Percentiles rank a stretch among this genome's conserved stretches.
Evolutionary conservation across 176 grass and related monocot species (phyloP).

Genomic region (Alopecurus myosuroides): DNA sequence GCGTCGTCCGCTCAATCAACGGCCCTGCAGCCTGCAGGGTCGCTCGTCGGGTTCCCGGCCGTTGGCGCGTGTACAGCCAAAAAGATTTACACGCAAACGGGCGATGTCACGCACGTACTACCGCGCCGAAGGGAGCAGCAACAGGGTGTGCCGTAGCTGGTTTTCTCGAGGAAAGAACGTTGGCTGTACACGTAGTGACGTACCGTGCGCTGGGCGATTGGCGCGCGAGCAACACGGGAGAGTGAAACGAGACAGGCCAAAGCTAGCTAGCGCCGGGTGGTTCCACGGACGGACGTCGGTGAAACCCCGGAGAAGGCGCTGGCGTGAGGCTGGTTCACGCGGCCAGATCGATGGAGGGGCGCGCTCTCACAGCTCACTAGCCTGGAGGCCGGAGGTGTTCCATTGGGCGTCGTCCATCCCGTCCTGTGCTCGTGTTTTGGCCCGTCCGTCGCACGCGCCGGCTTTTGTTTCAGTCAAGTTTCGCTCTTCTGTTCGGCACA

Average conservation of each 20-base stretch:
- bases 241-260: not conserved
- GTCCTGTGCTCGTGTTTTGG: not conserved
- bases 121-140: not conserved
- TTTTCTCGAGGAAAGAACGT: not conserved
- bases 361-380: too few species aligned
- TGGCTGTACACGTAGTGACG: too few species aligned
- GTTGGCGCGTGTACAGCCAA: not conserved
- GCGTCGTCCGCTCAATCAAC: not conserved
- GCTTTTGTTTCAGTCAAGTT: not conserved
- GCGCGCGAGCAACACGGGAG: not conserved
- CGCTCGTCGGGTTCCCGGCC: too few species aligned
- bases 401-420: slow-evolving; percentile 12
- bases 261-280: not conserved
- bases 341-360: too few species aligned
- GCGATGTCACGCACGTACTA: not conserved
- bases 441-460: not conserved
- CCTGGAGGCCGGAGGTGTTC: not conserved
- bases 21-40: not conserved
- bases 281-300: not conserved
- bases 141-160: not conserved
- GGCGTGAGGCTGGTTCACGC: too few species aligned
- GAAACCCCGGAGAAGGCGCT: not conserved
- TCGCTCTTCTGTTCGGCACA: not conserved
- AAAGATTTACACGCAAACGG: not conserved
- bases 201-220: too few species aligned